These are phyloP conservation scores for Coemansia sp. DNA, from an alignment of 192 early-diverging fungal species.

Conservation along the genomic window DNA sequence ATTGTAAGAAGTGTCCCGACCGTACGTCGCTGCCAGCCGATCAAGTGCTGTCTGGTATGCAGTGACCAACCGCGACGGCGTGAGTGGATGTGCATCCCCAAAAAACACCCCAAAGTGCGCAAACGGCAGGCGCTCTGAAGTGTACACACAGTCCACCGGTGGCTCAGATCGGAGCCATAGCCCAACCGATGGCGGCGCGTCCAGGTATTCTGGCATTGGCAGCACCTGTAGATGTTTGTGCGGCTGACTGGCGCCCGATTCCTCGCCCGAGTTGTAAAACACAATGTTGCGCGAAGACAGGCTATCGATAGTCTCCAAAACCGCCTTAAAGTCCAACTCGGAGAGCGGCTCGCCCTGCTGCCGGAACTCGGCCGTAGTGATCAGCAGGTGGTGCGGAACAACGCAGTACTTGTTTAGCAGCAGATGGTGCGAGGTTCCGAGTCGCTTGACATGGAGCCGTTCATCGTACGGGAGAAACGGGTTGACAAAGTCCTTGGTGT, in stretches of 20 bases:
- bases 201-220: slow-evolving; percentile 45
- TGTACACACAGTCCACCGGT: slow-evolving; percentile 3
- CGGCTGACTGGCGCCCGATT: slow-evolving; percentile 53
- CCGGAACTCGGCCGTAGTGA: slow-evolving; percentile 52
- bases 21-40: slow-evolving; percentile 8
- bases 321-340: slow-evolving; percentile 33
- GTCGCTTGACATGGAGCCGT: slow-evolving; percentile 26
- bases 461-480: slow-evolving; percentile 45
- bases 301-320: slow-evolving; percentile 8
- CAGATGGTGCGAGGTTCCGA: slow-evolving; percentile 50
- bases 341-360: slow-evolving; percentile 52
- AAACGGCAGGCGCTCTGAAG: slow-evolving; percentile 30
- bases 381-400: slow-evolving; percentile 55
- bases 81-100: background rate
- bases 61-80: background rate
- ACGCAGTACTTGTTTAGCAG: slow-evolving; percentile 66
- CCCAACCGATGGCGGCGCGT: slow-evolving; percentile 10
- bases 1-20: slow-evolving; percentile 52
- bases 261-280: slow-evolving; percentile 50
- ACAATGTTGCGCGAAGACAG: slow-evolving; percentile 34
- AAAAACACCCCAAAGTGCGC: slow-evolving; percentile 32
- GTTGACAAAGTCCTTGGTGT: slow-evolving; percentile 29
- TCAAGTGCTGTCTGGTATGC: slow-evolving; percentile 20
- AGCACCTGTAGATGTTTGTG: slow-evolving; percentile 68
- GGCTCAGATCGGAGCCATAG: slow-evolving; percentile 22